Evolutionary conservation across 1,284 basidiomycete species (phyloP), one percentile per base, ranked within the genome.

Genomic region (Wolfiporia cocos): DNA sequence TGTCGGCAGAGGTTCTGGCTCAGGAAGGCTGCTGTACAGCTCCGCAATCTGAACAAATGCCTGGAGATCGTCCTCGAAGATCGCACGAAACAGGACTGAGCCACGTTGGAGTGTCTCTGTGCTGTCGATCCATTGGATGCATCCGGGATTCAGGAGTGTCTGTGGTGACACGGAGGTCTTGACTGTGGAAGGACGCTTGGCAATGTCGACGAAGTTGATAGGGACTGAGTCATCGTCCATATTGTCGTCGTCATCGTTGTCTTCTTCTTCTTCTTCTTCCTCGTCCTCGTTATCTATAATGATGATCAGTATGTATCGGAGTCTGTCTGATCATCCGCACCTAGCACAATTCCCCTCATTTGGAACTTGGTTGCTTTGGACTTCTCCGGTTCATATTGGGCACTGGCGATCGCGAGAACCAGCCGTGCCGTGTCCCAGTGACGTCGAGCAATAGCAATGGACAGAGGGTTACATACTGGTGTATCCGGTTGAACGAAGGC

Each of bases 371-470:
- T 23, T 1, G 41, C 47, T 5, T 64, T n/a, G n/a, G n/a, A n/a
- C n/a, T n/a, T n/a, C 0, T 63, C 52, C 2, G 67, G 62, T 17
- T 68, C 59, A 48, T 76, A 74, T 52, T 81, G 77, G 4, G 76
- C 70, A 5, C 58, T 56, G 6, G 73, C 68, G 44, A 79, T 76
- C 1, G 71, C 70, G 24, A 79, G 53, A 9, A 80, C 64, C 6
- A 79, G 58, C 15, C 67, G 68, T 1, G 73, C 76, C 1, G 76
- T 76, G 3, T 67, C 63, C 76, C 77, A 81, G 18, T 66, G 68
- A 9, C 72, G 65, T 9, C 64, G 66, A 18, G 57, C 51, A 17
- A 78, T 47, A 2, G 76, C 76, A 14, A 73, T 67, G 38, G 58
- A 67, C 6, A 78, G 58, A 0, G 76, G 73, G 0, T 70, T 73